phyloP scores from a whole-genome alignment of 164 flowering plant species.

The Warburgia ugandensis region DNA sequence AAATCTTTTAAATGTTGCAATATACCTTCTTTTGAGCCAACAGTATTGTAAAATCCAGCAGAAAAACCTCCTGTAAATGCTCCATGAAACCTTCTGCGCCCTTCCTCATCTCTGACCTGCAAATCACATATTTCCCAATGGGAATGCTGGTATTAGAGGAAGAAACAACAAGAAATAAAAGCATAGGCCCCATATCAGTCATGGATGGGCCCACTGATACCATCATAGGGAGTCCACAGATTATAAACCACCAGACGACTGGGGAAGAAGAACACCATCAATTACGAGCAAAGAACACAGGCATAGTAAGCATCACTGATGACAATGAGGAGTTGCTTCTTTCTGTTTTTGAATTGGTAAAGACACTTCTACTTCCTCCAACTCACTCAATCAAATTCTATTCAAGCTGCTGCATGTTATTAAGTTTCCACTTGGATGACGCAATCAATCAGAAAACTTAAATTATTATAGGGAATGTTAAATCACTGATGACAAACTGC shows the following conservation, averaged over 20 bases:
- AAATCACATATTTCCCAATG: constrained; percentile 6
- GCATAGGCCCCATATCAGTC: background rate
- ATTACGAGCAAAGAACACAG: background rate
- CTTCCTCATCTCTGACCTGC: constrained; percentile 93
- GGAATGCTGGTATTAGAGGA: background rate
- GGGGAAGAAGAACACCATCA: background rate
- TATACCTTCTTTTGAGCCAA: constrained; percentile 88
- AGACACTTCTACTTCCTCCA: too few relatives aligned
- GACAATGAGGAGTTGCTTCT: background rate
- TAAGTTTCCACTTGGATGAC: too few relatives aligned
- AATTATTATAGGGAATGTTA: too few relatives aligned
- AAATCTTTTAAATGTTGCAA: background rate
- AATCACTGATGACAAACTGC: too few relatives aligned
- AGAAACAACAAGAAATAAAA: background rate
- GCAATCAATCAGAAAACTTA: too few relatives aligned
- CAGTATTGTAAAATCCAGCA: constrained; percentile 88
- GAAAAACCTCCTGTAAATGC: constrained; percentile 94
- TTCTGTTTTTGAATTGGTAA: background rate
- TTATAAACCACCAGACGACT: background rate
- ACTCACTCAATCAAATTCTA: too few relatives aligned
- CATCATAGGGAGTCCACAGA: too few relatives aligned
- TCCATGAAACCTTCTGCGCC: constrained; percentile 89
- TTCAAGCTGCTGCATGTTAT: too few relatives aligned
- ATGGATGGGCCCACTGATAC: too few relatives aligned
- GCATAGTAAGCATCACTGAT: background rate